Evolutionary conservation across 257 asterid genomes (phyloP).

Genomic region (Solanum peruvianum): DNA sequence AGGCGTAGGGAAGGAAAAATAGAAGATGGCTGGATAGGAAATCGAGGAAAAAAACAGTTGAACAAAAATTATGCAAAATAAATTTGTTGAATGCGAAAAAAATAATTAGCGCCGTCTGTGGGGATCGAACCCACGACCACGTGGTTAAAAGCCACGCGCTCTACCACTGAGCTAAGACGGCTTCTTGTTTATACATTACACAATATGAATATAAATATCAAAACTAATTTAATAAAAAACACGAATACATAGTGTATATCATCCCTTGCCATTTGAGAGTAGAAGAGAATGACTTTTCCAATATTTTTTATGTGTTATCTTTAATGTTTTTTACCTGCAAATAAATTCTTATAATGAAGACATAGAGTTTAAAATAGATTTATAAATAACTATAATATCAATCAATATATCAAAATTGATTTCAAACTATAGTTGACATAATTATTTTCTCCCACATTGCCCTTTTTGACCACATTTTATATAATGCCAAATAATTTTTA

Average conservation of each 20-base stretch:
- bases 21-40: neutral
- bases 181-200: too few species aligned
- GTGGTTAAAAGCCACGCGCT: conserved; percentile 99
- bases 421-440: neutral
- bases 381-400: neutral
- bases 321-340: too few species aligned
- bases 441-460: neutral
- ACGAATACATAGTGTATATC: neutral
- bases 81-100: too few species aligned
- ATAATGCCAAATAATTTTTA: neutral
- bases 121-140: conserved; percentile 97
- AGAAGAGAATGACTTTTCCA: neutral
- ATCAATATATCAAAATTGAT: neutral
- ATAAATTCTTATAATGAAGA: neutral
- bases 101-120: neutral
- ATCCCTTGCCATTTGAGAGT: neutral
- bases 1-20: too few species aligned
- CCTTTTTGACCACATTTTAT: neutral
- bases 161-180: conserved; percentile 95
- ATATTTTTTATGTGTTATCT: too few species aligned
- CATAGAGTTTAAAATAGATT: neutral
- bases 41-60: neutral
- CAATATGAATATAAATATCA: too few species aligned
- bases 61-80: too few species aligned
- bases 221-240: too few species aligned